Percentiles rank a stretch among this genome's conserved stretches.
Conservation (phyloP, 202 grass and related monocot genomes). For the Cymbopogon flexuosus region DNA sequence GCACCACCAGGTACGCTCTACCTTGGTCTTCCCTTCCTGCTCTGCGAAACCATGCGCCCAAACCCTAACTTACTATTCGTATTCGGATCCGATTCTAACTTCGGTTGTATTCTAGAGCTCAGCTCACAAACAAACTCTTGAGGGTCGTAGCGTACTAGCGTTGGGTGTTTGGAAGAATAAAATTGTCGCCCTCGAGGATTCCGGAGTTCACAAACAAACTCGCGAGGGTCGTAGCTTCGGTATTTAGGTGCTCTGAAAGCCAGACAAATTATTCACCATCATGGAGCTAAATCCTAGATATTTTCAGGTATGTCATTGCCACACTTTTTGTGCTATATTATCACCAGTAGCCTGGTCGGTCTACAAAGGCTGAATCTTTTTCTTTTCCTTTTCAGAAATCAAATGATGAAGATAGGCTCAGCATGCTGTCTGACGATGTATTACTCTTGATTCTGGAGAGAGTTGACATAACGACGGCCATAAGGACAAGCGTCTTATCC, state of each 20-base stretch:
- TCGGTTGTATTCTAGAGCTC: too few species aligned
- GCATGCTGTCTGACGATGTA: background rate
- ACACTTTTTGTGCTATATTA: background rate
- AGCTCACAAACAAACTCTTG: too few species aligned
- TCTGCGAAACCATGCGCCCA: background rate
- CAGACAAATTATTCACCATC: background rate
- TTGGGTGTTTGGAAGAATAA: too few species aligned
- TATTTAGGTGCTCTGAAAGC: too few species aligned
- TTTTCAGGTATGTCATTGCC: background rate
- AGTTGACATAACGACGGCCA: background rate
- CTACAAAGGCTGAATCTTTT: background rate
- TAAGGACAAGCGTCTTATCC: background rate
- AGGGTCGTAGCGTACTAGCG: too few species aligned
- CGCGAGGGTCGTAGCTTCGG: too few species aligned
- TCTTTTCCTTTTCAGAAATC: background rate
- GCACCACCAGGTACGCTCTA: background rate
- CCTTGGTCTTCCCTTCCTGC: background rate
- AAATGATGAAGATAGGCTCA: background rate
- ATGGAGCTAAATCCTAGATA: background rate
- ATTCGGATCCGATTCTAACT: background rate
- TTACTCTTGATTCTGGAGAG: constrained; percentile 9
- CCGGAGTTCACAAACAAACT: too few species aligned
- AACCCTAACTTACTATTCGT: background rate
- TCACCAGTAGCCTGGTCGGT: background rate
- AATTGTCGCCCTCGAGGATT: too few species aligned